Evolutionary conservation across 495 filamentous ascomycete genomes (phyloP), one percentile per base, ranked within the genome.

Genomic region (Aspergillus ellipticus): DNA sequence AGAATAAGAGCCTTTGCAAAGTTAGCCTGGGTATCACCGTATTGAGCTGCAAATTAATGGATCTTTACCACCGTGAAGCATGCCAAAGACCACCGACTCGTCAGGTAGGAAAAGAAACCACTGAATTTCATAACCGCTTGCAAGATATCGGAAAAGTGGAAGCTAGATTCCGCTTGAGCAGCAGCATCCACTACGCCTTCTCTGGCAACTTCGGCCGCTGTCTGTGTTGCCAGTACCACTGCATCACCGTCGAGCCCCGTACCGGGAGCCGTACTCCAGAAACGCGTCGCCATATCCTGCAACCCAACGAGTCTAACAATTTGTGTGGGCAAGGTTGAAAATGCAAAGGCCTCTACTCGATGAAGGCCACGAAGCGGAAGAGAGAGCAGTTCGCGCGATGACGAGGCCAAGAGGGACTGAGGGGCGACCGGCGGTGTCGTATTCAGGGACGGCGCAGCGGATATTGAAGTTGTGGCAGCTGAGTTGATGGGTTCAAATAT

Each of bases 51-150:
- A 22, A 21, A 31, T 24, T 11, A 15, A n/a, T 16, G n/a, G 35
- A 29, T 8, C 37, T 73, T 66, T 62, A 87, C 85, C 70, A 91
- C 87, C 39, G 86, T 79, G 53, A 98, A 82, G 66, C 91, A 96
- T 49, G 82, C 81, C 48, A 98, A 72, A 4, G 94, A 92, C 95
- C 95, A 98, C 57, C 89, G 89, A 68, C 92, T 95, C 0, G 92
- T 96, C 39, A 93, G 75, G 67, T 97, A 98, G 42, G 85, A 86
- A 66, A 97, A 95, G 28, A 98, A 82, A 33, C 90, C 90, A 8
- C 90, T 88, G n/a, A 97, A 71, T 15, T 87, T 86, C 52, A 79
- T 65, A 41, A 82, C 53, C 11, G 74, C 65, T 9, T 71, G 66
- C 45, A 75, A 60, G 45, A 76, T 56, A 50, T 78, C 74, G 2